These are phyloP conservation scores for Luzula sylvatica DNA, from an alignment of 176 grass and related monocot species.

Conservation along the genomic window DNA sequence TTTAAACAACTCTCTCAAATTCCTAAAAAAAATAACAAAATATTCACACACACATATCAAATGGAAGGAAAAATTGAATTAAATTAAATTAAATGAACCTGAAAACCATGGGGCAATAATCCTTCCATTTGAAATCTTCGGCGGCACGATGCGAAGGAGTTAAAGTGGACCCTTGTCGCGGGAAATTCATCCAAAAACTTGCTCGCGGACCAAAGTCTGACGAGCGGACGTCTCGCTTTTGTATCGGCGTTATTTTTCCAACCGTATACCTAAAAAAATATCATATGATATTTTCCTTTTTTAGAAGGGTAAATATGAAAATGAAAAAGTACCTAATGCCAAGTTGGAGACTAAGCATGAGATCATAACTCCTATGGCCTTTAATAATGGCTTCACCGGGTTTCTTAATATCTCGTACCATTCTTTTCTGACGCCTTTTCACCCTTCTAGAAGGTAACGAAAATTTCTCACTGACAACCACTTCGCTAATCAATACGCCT, in stretches of 20 bases:
- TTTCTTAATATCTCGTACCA: conserved; percentile 64
- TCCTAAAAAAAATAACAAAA: too few species aligned
- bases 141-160: conserved; percentile 66
- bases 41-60: too few species aligned
- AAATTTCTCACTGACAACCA: conserved; percentile 56
- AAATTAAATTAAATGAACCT: conserved; percentile 38
- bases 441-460: conserved; percentile 59
- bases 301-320: not conserved
- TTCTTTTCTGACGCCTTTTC: conserved; percentile 64
- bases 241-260: conserved; percentile 98
- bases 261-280: conserved; percentile 78
- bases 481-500: conserved; percentile 94
- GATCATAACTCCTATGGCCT: conserved; percentile 92
- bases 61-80: conserved; percentile 4
- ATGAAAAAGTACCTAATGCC: conserved; percentile 69
- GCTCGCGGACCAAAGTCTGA: conserved; percentile 93
- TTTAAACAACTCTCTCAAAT: conserved; percentile 98
- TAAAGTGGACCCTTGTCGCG: conserved; percentile 78
- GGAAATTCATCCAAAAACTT: conserved; percentile 99
- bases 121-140: conserved; percentile 99
- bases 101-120: conserved; percentile 99
- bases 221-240: conserved; percentile 77
- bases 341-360: conserved; percentile 95
- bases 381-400: conserved; percentile 93
- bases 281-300: too few species aligned